Percentiles rank a stretch among this genome's conserved stretches.
These are phyloP conservation scores for Dissophora globulifera DNA, from an alignment of 192 early-diverging fungal genomes.

Conservation along the genomic window DNA sequence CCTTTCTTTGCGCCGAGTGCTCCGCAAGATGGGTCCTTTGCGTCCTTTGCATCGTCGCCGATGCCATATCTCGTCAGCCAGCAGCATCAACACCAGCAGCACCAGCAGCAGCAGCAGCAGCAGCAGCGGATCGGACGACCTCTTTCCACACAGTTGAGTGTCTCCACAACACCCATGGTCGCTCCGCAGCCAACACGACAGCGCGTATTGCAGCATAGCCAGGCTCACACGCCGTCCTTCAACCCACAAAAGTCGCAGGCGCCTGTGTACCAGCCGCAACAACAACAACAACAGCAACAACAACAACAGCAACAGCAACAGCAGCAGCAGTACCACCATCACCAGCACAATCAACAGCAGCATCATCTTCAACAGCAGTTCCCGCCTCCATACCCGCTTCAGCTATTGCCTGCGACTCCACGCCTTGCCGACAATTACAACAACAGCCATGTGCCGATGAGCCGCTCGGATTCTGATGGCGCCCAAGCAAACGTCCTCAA, in stretches of 20 bases:
- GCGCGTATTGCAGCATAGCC: constrained; percentile 17
- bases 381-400: constrained; percentile 2
- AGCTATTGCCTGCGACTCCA: constrained; percentile 13
- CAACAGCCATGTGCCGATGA: constrained; percentile 17
- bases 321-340: constrained; percentile 1
- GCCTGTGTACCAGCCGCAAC: no score
- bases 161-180: constrained; percentile 21
- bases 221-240: constrained; percentile 14
- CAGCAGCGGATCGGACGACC: constrained; percentile 34
- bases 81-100: background rate
- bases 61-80: constrained; percentile 6
- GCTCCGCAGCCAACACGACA: constrained; percentile 35
- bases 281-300: constrained; percentile 5
- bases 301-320: constrained; percentile 23
- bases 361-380: constrained; percentile 2
- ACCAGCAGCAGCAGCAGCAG: constrained; percentile 18
- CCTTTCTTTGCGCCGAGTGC: constrained; percentile 8
- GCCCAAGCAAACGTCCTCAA: constrained; percentile 36
- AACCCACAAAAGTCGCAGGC: constrained; percentile 4
- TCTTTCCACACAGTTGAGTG: constrained; percentile 30
- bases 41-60: constrained; percentile 10
- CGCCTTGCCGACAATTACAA: background rate
- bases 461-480: constrained; percentile 26
- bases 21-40: constrained; percentile 8
- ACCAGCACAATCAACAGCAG: constrained; percentile 17